A percentile compares a stretch with the other conserved stretches of the same genome.
These are phyloP conservation scores for Stachybotrys chlorohalonatus DNA, from an alignment of 2,329 filamentous ascomycete species.

Conservation along the genomic window DNA sequence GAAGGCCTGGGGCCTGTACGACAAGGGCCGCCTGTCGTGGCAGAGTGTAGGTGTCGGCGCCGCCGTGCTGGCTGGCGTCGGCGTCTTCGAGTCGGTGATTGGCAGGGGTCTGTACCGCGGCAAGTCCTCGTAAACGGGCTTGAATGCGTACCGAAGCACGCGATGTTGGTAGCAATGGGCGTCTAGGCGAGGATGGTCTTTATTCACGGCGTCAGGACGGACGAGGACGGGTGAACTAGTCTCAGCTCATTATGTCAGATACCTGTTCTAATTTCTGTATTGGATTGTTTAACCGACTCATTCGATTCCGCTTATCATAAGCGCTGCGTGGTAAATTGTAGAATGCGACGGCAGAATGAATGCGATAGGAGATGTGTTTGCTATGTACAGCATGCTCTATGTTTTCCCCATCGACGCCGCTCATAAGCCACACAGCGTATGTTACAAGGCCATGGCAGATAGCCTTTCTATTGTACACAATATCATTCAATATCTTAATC, in stretches of 20 bases:
- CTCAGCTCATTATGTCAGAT: background rate
- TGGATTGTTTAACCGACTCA: background rate
- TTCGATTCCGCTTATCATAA: background rate
- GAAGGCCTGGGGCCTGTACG: slow-evolving; percentile 47
- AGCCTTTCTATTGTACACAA: slow-evolving; percentile 8
- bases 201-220: background rate
- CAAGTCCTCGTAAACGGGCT: slow-evolving; percentile 15
- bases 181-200: background rate
- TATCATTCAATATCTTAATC: background rate
- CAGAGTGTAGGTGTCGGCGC: slow-evolving; percentile 40
- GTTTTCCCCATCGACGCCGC: background rate
- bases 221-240: background rate
- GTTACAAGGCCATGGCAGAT: background rate
- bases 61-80: slow-evolving; percentile 40
- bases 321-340: no score
- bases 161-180: background rate
- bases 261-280: background rate
- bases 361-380: background rate
- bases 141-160: background rate
- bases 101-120: slow-evolving; percentile 34
- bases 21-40: slow-evolving; percentile 41
- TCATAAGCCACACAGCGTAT: background rate
- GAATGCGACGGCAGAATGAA: background rate
- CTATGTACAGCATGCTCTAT: background rate
- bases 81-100: slow-evolving; percentile 38